Evolutionary conservation across 495 filamentous ascomycete species (phyloP), one percentile per base, ranked within the genome.

Genomic region (Saxophila tyrrhenica): DNA sequence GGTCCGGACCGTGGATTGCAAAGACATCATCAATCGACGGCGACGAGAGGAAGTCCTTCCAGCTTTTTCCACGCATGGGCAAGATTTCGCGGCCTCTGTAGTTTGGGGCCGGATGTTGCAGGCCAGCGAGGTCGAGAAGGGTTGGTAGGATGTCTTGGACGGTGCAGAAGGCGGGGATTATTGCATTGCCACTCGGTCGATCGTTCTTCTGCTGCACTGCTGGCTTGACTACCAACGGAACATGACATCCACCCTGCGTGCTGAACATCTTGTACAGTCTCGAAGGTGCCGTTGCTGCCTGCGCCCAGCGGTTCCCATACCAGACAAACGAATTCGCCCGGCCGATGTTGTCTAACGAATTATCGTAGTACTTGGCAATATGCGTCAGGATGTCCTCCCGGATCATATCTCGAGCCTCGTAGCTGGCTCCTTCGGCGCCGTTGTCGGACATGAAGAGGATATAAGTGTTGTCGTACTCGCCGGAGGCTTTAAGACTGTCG

Each of bases 401-500:
- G 55, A 72, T 67, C 55, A 69, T 69, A 1, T 79, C 76, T 38
- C 72, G 70, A 20, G 77, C 76, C 54, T 81, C 78, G 54, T 76
- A 72, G 39, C 73, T 67, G 24, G 73, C 72, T 25, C 77, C 78
- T 52, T 81, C 78, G 50, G 52, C 48, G 17, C 78, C 77, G 52
- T 81, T 81, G 64, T 81, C 76, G 35, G 74, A 77, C 73, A 81
- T 75, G 68, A 80, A 81, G 55, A 75, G 68, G 39, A 81, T 70
- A 44, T 79, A 76, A 5, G 79, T 81, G 62, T 81, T 80, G 59
- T 81, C 76, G 1, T 78, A 67, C 57, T 83, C 78, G 46, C 68
- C 72, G 35, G 72, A 78, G 8, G 67, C 65, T 21, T 70, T 61
- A 7, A 80, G 64, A 53, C 77, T 75, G 24, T 74, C 66, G 48